Evolutionary conservation across 108 stramenopile genomes (phyloP).

Genomic region (Hondaea fermentalgiana): DNA sequence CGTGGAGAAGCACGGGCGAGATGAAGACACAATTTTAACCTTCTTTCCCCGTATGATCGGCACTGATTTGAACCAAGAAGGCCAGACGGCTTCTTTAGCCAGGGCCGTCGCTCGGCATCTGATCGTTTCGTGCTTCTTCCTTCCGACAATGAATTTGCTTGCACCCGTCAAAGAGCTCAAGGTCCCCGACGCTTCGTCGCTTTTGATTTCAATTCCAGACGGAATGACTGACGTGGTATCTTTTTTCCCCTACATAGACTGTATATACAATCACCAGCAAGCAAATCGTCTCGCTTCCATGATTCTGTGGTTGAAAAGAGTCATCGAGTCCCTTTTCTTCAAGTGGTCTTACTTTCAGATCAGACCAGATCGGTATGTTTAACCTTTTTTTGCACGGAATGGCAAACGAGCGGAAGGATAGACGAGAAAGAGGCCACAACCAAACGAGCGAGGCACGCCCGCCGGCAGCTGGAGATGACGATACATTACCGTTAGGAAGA

Average conservation of each 20-base stretch:
- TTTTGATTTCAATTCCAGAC: background rate
- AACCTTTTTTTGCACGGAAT: too few species aligned
- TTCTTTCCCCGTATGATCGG: constrained; percentile 9
- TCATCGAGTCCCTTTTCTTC: too few species aligned
- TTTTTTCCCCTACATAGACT: too few species aligned
- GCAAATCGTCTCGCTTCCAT: too few species aligned
- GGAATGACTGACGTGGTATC: too few species aligned
- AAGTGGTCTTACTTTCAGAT: too few species aligned
- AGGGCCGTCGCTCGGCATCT: background rate
- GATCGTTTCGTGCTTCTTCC: background rate
- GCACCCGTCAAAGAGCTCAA: background rate
- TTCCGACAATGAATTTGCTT: background rate
- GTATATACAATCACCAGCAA: too few species aligned
- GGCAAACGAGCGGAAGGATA: too few species aligned
- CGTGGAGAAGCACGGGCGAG: background rate
- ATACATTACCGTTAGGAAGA: background rate
- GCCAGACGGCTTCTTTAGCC: background rate
- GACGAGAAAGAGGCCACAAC: too few species aligned
- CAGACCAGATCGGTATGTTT: too few species aligned
- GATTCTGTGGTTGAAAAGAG: too few species aligned
- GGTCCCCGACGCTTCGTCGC: background rate
- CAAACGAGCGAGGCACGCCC: too few species aligned
- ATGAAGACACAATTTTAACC: constrained; percentile 10
- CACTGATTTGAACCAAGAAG: constrained; percentile 6
- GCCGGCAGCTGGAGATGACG: background rate